A percentile compares a stretch with the other conserved stretches of the same genome.
phyloP scores from a whole-genome alignment of 2,329 filamentous ascomycete genomes.

The Penicillium rolfsii region DNA sequence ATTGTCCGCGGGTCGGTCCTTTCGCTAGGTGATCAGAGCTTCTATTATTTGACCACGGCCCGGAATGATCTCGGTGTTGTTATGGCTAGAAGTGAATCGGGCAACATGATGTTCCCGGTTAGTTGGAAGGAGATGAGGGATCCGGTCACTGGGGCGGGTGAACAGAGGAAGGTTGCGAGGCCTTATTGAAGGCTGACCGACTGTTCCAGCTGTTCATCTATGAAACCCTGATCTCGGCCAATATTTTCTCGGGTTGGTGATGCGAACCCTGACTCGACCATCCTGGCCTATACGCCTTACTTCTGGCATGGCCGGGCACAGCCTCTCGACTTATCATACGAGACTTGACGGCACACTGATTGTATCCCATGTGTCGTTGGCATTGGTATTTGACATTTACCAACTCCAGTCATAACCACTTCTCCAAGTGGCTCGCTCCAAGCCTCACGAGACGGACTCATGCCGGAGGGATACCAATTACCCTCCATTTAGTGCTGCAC shows the following conservation, averaged over 20 bases:
- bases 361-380: background rate
- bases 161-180: slow-evolving; percentile 90
- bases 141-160: slow-evolving; percentile 72
- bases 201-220: background rate
- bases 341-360: background rate
- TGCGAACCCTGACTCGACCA: background rate
- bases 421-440: background rate
- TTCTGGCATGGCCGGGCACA: background rate
- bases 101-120: slow-evolving; percentile 88
- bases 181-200: slow-evolving; percentile 66
- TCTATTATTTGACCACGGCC: slow-evolving; percentile 93
- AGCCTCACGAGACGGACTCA: background rate
- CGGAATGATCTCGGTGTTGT: slow-evolving; percentile 91
- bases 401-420: background rate
- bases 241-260: background rate
- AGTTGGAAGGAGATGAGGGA: slow-evolving; percentile 96
- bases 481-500: background rate
- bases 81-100: slow-evolving; percentile 84
- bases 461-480: background rate
- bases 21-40: slow-evolving; percentile 87
- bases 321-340: too few species aligned
- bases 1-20: slow-evolving; percentile 87
- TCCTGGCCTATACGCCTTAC: background rate
- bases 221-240: background rate
- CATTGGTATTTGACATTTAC: background rate